Base-by-base conservation (phyloP, 345 rosid species). In the Draba incana region DNA sequence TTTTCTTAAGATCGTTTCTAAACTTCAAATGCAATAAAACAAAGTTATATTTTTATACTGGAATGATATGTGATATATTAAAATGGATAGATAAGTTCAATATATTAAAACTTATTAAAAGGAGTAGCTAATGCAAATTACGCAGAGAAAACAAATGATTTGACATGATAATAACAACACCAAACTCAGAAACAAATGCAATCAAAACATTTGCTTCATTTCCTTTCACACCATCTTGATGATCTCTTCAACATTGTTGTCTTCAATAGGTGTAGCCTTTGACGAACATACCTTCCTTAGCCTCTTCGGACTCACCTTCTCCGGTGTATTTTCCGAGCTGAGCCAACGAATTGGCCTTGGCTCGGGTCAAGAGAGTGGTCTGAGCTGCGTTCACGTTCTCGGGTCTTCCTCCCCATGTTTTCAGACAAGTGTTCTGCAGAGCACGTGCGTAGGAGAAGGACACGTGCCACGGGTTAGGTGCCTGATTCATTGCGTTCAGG, bases 361-460 rank as follows among this genome's bases (percentile, higher is more conserved):
- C 98, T 25, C 96, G 86, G 66, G 76, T 4, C 42, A 92, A 89
- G 57, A 92, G 80, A 5, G 78, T 2, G 7, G 86, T 89, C 78
- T 92, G 96, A 74, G 98, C 96, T 0, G 82, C 89, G 81, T 82
- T 78, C 72, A 92, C 95, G 51, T 87, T 92, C 89, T 92, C 95
- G 0, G 89, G 78, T 67, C 87, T 81, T 61, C 98, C 98, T 37
- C 86, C 96, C 98, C 98, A 88, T 56, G 91, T 88, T 81, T 90
- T 93, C 85, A 90, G 66, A 77, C 92, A 87, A 31, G 97, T 88
- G 89, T 93, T 93, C 72, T 93, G 98, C 39, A 93, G 89, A 55
- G 97, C 97, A 54, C 98, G 84, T 14, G 98, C 98, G 16, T 93
- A 93, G 4, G 98, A 93, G 88, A 93, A 93, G 4, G 98, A 90